Conservation (phyloP, 768 basidiomycete species). For the Sarcodon aspratus region DNA sequence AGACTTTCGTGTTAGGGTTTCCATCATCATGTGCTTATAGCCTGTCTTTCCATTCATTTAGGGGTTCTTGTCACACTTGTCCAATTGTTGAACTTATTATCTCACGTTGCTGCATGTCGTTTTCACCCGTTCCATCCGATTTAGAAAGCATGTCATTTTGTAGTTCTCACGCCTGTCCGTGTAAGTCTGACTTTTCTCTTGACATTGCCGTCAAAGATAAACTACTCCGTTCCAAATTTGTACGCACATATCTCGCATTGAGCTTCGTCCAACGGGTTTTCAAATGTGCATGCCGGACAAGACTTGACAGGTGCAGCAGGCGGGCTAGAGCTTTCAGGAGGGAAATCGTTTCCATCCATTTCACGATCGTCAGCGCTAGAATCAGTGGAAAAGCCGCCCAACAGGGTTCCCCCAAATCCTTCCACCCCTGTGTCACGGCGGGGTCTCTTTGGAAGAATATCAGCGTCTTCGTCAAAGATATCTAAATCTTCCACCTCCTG, state of each 20-base stretch:
- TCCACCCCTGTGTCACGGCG: conserved; percentile 36
- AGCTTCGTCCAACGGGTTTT: conserved; percentile 30
- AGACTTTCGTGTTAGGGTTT: no score
- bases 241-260: not conserved
- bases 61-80: no score
- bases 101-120: no score
- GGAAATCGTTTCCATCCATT: conserved; percentile 5
- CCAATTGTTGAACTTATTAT: no score
- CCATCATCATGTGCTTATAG: no score
- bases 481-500: conserved; percentile 52
- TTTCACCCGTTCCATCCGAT: no score
- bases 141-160: no score
- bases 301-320: conserved; percentile 21
- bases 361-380: not conserved
- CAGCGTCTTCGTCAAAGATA: conserved; percentile 40
- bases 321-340: conserved; percentile 8
- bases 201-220: not conserved
- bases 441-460: conserved; percentile 11
- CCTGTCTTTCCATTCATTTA: no score
- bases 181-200: no score
- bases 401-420: conserved; percentile 67
- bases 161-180: no score
- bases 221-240: not conserved
- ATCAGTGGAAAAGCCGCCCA: conserved; percentile 29
- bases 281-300: conserved; percentile 49